These are phyloP conservation scores for Euphorbia peplus DNA, from an alignment of 345 rosid species.

Conservation along the genomic window DNA sequence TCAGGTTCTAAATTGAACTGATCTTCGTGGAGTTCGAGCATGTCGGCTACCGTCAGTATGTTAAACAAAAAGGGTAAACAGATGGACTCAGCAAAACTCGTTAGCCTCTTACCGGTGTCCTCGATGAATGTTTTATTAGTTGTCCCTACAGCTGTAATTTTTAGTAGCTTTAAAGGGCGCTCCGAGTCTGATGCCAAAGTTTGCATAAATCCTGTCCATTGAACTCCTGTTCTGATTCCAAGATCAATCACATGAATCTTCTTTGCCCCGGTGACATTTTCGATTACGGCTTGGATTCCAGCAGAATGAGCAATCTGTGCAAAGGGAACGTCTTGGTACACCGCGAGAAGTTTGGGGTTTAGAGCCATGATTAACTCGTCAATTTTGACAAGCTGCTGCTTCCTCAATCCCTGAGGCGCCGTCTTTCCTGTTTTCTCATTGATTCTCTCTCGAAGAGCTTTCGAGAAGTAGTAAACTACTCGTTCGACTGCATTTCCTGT, in stretches of 20 bases:
- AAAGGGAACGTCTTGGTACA: slow-evolving; percentile 23
- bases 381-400: neutral
- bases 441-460: slow-evolving; percentile 25
- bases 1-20: slow-evolving; percentile 30
- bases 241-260: slow-evolving; percentile 39
- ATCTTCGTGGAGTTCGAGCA: slow-evolving; percentile 43
- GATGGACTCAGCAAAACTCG: slow-evolving; percentile 36
- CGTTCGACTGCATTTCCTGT: slow-evolving; percentile 29
- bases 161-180: slow-evolving; percentile 22
- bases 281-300: slow-evolving; percentile 31
- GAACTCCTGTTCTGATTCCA: slow-evolving; percentile 17
- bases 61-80: slow-evolving; percentile 41
- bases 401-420: neutral
- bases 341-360: neutral
- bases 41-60: slow-evolving; percentile 41
- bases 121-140: slow-evolving; percentile 22
- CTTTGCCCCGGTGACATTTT: slow-evolving; percentile 24
- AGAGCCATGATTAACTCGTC: slow-evolving; percentile 15
- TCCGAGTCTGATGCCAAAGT: slow-evolving; percentile 15
- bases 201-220: slow-evolving; percentile 37
- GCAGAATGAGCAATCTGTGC: slow-evolving; percentile 27
- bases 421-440: slow-evolving; percentile 24
- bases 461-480: slow-evolving; percentile 19
- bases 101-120: slow-evolving; percentile 41
- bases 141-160: slow-evolving; percentile 43